Conservation (phyloP, 306 rosid species). For the Dryas alaskensis region DNA sequence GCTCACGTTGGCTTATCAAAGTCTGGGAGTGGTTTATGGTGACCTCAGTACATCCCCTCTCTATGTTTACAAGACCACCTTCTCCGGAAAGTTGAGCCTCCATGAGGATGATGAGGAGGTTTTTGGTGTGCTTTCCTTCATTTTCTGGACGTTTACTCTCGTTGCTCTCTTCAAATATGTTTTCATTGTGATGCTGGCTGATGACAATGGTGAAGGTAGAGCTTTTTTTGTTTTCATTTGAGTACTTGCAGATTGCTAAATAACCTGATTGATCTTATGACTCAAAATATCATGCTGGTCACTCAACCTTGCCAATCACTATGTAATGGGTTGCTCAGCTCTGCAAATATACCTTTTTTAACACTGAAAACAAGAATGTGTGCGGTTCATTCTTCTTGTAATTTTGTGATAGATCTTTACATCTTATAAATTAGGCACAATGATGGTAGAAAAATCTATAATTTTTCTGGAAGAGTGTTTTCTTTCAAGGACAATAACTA, state of each 20-base stretch:
- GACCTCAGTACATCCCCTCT: constrained; percentile 85
- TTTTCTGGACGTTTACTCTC: constrained; percentile 77
- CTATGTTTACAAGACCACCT: constrained; percentile 76
- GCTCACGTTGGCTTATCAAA: constrained; percentile 71
- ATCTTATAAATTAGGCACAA: too few relatives aligned
- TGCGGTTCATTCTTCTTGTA: not conserved
- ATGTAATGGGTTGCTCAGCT: not conserved
- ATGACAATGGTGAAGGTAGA: constrained; percentile 86
- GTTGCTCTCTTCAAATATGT: constrained; percentile 76
- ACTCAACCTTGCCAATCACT: constrained; percentile 7
- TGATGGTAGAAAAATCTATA: too few relatives aligned
- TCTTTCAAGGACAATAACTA: constrained; percentile 8
- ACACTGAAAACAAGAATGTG: not conserved
- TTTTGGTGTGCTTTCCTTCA: constrained; percentile 71
- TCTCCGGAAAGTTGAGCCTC: constrained; percentile 69
- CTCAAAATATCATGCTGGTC: not conserved
- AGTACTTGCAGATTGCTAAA: not conserved
- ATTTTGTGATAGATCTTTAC: not conserved
- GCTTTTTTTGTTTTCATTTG: constrained; percentile 1
- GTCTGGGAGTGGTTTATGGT: constrained; percentile 85
- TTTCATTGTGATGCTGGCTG: constrained; percentile 68
- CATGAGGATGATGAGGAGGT: constrained; percentile 73
- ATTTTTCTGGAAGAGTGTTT: not conserved
- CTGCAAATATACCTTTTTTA: not conserved
- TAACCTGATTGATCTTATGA: not conserved